A percentile compares a stretch with the other conserved stretches of the same genome.
These are phyloP conservation scores for Suhomyces yuchorum DNA, from an alignment of 1,139 yeast genomes.

Conservation along the genomic window DNA sequence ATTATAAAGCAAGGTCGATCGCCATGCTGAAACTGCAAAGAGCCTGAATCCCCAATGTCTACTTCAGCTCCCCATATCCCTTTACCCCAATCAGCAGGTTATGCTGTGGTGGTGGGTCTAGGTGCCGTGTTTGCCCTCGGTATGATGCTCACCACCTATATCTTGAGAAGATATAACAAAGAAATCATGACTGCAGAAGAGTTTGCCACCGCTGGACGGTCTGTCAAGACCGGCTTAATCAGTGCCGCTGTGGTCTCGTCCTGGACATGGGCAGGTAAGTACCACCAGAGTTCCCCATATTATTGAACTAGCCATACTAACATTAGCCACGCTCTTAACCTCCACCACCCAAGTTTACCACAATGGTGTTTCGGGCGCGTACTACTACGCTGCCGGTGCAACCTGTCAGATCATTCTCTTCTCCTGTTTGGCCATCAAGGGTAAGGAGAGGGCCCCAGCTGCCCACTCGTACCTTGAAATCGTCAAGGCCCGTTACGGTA, in stretches of 20 bases:
- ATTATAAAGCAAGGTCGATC: background rate
- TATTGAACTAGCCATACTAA: conserved; percentile 4
- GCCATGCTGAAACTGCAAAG: background rate
- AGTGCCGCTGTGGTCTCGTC: conserved; percentile 87
- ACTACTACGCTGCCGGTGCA: conserved; percentile 78
- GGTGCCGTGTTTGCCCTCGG: conserved; percentile 80
- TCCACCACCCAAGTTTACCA: conserved; percentile 77
- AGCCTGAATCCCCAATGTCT: conserved; percentile 3
- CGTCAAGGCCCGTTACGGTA: conserved; percentile 70
- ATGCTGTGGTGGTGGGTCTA: conserved; percentile 85
- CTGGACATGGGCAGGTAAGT: conserved; percentile 84
- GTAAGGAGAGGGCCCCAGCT: conserved; percentile 70
- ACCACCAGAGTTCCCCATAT: background rate
- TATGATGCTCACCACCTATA: conserved; percentile 73
- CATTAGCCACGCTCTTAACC: conserved; percentile 62
- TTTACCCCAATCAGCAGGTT: conserved; percentile 81
- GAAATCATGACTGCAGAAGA: conserved; percentile 89
- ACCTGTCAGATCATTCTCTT: conserved; percentile 71
- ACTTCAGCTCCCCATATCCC: conserved; percentile 24
- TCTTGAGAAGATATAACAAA: conserved; percentile 71
- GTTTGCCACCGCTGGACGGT: conserved; percentile 84
- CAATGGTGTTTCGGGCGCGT: conserved; percentile 77
- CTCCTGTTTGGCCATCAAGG: conserved; percentile 72
- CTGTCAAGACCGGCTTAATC: conserved; percentile 78
- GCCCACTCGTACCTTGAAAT: conserved; percentile 79